Evolutionary conservation across 179 eudicot species (phyloP).

Genomic region (Spergularia azorica): DNA sequence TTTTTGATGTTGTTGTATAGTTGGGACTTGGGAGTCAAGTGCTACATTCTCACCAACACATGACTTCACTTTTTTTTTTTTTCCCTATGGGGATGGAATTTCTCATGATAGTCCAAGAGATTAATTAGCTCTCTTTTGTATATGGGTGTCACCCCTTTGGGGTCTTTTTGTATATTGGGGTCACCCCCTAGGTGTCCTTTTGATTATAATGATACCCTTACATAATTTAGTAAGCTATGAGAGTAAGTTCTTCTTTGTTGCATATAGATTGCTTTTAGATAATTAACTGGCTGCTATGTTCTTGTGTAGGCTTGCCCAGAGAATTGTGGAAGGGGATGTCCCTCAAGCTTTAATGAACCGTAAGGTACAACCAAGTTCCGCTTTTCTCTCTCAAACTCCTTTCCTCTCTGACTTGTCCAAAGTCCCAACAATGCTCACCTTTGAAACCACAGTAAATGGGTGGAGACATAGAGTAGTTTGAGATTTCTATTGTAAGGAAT

Average conservation of each 20-base stretch:
- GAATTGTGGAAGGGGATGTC: slow-evolving; percentile 95
- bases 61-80: too few relatives aligned
- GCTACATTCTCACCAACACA: too few relatives aligned
- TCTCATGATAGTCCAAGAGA: too few relatives aligned
- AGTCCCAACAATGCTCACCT: not conserved
- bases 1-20: too few relatives aligned
- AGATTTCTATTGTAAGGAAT: not conserved
- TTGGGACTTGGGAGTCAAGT: too few relatives aligned
- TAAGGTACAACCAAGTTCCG: slow-evolving; percentile 41
- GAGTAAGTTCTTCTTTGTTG: not conserved
- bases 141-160: too few relatives aligned
- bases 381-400: not conserved
- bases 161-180: too few relatives aligned
- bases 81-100: too few relatives aligned
- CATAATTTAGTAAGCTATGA: too few relatives aligned
- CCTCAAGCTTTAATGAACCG: slow-evolving; percentile 96
- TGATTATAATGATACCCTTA: too few relatives aligned
- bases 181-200: too few relatives aligned
- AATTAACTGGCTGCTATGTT: not conserved
- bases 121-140: too few relatives aligned
- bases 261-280: not conserved
- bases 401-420: not conserved
- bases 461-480: not conserved
- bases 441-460: not conserved
- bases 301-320: slow-evolving; percentile 84